These are phyloP conservation scores for Neofusicoccum umdonicola DNA, from an alignment of 2,329 filamentous ascomycete genomes.

Conservation along the genomic window DNA sequence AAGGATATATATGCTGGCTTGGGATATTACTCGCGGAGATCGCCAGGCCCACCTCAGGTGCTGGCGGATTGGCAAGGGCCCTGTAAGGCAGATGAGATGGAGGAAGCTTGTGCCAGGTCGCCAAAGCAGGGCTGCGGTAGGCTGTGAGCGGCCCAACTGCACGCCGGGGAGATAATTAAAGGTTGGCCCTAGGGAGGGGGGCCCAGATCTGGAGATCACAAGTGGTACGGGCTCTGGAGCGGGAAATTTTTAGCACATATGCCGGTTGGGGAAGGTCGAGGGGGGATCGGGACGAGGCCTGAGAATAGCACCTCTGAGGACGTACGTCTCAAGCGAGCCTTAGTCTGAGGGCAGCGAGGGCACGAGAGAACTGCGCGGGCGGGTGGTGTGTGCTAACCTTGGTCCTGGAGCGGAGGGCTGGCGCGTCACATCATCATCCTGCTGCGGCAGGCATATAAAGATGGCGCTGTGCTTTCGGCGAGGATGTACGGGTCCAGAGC, in stretches of 20 bases:
- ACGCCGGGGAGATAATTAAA: conserved; percentile 14
- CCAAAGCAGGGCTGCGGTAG: conserved; percentile 15
- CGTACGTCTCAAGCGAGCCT: conserved; percentile 11
- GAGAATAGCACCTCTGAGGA: conserved; percentile 2
- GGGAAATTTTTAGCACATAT: conserved; percentile 12
- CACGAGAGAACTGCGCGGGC: background rate
- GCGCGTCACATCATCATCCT: conserved; percentile 18
- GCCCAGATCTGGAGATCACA: conserved; percentile 15
- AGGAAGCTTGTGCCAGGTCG: conserved; percentile 15
- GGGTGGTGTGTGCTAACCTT: conserved; percentile 13
- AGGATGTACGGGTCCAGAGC: conserved; percentile 10
- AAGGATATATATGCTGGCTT: conserved; percentile 16
- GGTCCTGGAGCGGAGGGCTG: conserved; percentile 13
- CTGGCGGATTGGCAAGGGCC: conserved; percentile 13
- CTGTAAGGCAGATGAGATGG: conserved; percentile 16
- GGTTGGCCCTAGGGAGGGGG: conserved; percentile 8
- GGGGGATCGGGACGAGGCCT: conserved; percentile 10
- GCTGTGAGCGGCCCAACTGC: conserved; percentile 15
- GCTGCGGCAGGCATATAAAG: conserved; percentile 17
- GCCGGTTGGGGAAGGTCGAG: conserved; percentile 9
- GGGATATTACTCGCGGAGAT: conserved; percentile 17
- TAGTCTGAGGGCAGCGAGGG: conserved; percentile 5
- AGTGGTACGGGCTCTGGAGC: conserved; percentile 9
- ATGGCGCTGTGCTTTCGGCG: conserved; percentile 14
- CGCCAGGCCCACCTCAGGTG: conserved; percentile 15